These are phyloP conservation scores for Geotrichum europaeum DNA, from an alignment of 1,139 yeast species.

Conservation along the genomic window DNA sequence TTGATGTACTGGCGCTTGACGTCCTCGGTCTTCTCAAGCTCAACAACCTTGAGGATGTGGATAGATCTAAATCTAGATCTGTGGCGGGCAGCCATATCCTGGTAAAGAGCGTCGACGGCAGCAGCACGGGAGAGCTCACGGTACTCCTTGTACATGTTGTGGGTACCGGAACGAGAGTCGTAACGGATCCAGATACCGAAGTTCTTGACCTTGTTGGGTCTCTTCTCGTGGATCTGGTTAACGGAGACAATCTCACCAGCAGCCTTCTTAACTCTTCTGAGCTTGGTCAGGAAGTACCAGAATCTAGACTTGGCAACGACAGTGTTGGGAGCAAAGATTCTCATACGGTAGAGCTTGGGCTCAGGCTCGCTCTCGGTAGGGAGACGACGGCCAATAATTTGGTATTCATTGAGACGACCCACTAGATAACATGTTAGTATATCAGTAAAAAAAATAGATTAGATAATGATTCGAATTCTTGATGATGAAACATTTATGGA, in stretches of 20 bases:
- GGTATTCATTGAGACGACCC: constrained; percentile 94
- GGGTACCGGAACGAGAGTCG: constrained; percentile 99
- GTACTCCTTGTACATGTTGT: constrained; percentile 99
- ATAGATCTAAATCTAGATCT: constrained; percentile 99
- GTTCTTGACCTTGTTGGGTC: constrained; percentile 99
- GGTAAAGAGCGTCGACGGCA: constrained; percentile 98
- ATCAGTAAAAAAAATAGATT: not conserved
- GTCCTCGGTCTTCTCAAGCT: constrained; percentile 94
- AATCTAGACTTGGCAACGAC: constrained; percentile 99
- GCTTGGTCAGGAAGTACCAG: constrained; percentile 99
- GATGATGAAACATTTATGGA: not conserved
- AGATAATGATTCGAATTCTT: not conserved
- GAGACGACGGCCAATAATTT: constrained; percentile 99
- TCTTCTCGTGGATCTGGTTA: constrained; percentile 86
- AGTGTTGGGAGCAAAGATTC: constrained; percentile 98
- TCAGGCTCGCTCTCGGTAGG: constrained; percentile 98
- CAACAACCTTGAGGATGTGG: constrained; percentile 94
- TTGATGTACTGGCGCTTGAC: constrained; percentile 99
- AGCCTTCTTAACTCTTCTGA: constrained; percentile 99
- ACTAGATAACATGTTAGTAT: constrained; percentile 18
- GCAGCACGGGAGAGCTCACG: constrained; percentile 99
- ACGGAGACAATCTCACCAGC: constrained; percentile 98
- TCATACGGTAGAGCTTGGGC: constrained; percentile 99
- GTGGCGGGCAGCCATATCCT: constrained; percentile 99
- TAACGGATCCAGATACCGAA: constrained; percentile 99